Percentiles rank a stretch among this genome's conserved stretches.
Conservation (phyloP, 768 basidiomycete genomes). For the Suillus ampliporus region DNA sequence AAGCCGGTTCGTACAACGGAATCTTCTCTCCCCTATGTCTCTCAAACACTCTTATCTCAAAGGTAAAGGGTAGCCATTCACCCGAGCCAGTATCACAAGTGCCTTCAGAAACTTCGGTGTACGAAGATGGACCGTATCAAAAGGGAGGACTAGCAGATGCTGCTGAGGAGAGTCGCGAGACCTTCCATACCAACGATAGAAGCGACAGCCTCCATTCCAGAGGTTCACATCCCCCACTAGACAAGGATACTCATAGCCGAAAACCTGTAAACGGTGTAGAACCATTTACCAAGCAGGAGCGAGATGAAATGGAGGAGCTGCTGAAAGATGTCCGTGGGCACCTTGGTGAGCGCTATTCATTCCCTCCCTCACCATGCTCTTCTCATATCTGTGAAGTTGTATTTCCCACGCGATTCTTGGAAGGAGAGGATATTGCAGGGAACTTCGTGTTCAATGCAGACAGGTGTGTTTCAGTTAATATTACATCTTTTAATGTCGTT, state of each 20-base stretch:
- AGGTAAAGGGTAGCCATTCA: constrained; percentile 50
- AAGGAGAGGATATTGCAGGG: constrained; percentile 89
- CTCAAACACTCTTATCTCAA: constrained; percentile 14
- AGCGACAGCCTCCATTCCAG: constrained; percentile 25
- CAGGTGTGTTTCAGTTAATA: constrained; percentile 47
- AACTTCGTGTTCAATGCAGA: constrained; percentile 96
- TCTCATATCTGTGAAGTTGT: constrained; percentile 56
- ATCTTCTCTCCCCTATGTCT: not conserved
- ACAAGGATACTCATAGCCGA: constrained; percentile 43
- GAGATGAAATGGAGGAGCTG: constrained; percentile 88
- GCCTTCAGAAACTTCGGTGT: constrained; percentile 63
- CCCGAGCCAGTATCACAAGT: constrained; percentile 57
- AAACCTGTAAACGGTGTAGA: constrained; percentile 58
- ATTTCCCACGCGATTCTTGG: constrained; percentile 85
- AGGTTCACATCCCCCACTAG: constrained; percentile 33
- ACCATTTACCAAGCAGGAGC: constrained; percentile 82
- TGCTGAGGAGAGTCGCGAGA: constrained; percentile 22
- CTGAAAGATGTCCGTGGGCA: constrained; percentile 82
- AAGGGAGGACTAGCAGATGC: constrained; percentile 14
- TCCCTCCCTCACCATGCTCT: not conserved
- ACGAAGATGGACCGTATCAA: constrained; percentile 34
- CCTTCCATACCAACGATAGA: constrained; percentile 23
- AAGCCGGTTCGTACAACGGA: constrained; percentile 58
- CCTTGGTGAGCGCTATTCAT: constrained; percentile 61
- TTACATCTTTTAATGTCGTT: constrained; percentile 9